Base-by-base conservation (phyloP, 2,329 filamentous ascomycete genomes). In the Malbranchea zuffiana region DNA sequence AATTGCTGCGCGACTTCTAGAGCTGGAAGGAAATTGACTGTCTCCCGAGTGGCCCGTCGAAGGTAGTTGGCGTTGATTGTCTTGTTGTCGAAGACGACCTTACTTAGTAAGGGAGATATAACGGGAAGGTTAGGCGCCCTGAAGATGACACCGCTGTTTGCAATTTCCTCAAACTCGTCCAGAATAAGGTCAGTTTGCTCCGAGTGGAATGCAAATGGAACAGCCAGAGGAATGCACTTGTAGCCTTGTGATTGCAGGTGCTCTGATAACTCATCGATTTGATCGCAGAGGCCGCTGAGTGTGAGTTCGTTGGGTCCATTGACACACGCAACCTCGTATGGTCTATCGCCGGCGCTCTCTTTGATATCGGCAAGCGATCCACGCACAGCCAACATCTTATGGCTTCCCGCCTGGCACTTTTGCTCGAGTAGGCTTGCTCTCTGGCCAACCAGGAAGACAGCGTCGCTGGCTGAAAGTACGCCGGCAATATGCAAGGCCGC, bases 261-360 rank as follows among this genome's bases (percentile, higher is more conserved):
- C 6, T 69, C 57, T 40, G 56, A 66, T 11, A 76, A 62, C 3
- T 63, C 62, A 41, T 72, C 65, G 37, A 82, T 73, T 42, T 78
- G 67, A 25, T 75, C 65, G 33, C 73, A 69, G 37, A 68, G 69
- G 11, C 72, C 61, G 43, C 73, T 74, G n/a, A 90, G 65, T 2
- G 90, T 84, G 6, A 78, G 86, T 53, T 85, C 81, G 34, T 74
- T 67, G 0, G 78, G 76, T 0, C 79, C 75, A 48, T 92, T 92
- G 54, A 85, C 71, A 62, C 84, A 90, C 11, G 83, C 79, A 42
- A 77, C 60, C 53, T 4, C 56, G 12, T 32, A 60, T 48, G 65
- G 65, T 46, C 63, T 60, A 47, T 73, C 68, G 21, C 53, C 2
- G 55, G 60, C 48, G 65, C 65, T 46, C 63, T 71, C 66, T 29